A percentile compares a stretch with the other conserved stretches of the same genome.
phyloP scores from a whole-genome alignment of 306 rosid species.

The Hippophae tibetana region DNA sequence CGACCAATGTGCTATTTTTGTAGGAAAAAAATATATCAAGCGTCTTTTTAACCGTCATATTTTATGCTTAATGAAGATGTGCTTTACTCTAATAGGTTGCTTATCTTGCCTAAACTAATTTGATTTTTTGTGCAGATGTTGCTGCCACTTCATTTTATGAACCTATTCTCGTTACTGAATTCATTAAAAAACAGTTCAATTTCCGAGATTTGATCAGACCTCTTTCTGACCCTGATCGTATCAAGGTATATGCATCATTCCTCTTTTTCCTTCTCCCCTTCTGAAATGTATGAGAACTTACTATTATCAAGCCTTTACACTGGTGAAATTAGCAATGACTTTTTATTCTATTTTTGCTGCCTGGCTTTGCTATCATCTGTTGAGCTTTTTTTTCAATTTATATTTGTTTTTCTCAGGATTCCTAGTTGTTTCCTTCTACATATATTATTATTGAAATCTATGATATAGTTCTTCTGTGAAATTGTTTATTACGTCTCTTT shows the following conservation, averaged over 20 bases:
- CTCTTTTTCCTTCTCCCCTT: background rate
- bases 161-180: slow-evolving; percentile 31
- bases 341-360: too few relatives aligned
- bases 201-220: slow-evolving; percentile 22
- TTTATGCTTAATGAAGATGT: too few relatives aligned
- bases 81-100: background rate
- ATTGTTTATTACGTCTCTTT: background rate
- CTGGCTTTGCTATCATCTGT: too few relatives aligned
- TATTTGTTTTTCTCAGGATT: too few relatives aligned
- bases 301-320: background rate
- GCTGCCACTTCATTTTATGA: slow-evolving; percentile 66
- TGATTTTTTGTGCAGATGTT: slow-evolving; percentile 39
- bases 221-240: slow-evolving; percentile 40
- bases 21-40: too few relatives aligned
- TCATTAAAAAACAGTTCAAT: slow-evolving; percentile 24
- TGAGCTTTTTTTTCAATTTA: too few relatives aligned
- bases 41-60: too few relatives aligned
- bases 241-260: slow-evolving; percentile 37
- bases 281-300: background rate
- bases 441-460: background rate
- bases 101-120: background rate
- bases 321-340: too few relatives aligned
- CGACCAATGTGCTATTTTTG: too few relatives aligned
- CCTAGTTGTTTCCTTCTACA: too few relatives aligned
- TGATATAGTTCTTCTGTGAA: background rate